phyloP scores from a whole-genome alignment of 805 yeast species.

The Kuraishia hungarica region DNA sequence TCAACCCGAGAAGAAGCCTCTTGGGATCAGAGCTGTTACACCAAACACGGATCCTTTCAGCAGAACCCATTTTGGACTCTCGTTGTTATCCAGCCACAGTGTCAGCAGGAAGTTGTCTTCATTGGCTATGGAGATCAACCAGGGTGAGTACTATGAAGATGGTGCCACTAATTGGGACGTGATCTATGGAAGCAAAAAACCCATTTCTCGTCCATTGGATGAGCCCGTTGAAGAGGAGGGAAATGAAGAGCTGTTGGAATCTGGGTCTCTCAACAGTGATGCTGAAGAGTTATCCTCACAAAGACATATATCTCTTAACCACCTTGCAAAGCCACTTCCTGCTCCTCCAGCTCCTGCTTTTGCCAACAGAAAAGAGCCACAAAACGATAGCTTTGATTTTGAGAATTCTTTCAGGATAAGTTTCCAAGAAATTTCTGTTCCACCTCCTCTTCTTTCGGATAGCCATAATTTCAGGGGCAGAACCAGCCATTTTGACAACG shows the following conservation, averaged over 20 bases:
- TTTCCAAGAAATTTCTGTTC: background rate
- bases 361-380: background rate
- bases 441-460: background rate
- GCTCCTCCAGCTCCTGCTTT: background rate
- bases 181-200: background rate
- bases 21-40: background rate
- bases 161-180: constrained; percentile 19
- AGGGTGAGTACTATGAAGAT: constrained; percentile 9
- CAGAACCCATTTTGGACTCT: background rate
- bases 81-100: background rate
- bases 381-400: background rate
- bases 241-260: background rate
- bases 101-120: constrained; percentile 1
- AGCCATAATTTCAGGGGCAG: no score
- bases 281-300: background rate
- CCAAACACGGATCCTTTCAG: background rate
- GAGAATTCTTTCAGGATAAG: background rate
- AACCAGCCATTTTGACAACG: background rate
- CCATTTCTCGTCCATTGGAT: background rate
- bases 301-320: background rate
- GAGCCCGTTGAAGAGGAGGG: background rate
- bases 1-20: background rate
- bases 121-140: constrained; percentile 1
- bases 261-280: background rate
- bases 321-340: background rate